A percentile compares a stretch with the other conserved stretches of the same genome.
Conservation (phyloP, 1,284 basidiomycete genomes). For the Boletus sp. region DNA sequence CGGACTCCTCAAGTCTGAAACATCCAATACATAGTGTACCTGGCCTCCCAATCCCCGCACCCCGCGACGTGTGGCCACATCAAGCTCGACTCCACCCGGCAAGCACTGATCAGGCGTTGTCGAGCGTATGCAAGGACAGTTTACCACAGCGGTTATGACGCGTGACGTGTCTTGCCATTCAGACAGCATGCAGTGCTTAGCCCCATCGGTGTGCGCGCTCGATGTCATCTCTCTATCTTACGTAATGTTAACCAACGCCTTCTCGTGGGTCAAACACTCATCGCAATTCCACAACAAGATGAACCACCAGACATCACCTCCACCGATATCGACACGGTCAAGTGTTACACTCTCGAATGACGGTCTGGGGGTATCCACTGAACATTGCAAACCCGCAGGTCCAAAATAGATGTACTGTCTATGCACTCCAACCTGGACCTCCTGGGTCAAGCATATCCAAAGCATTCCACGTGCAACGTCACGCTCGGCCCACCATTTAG, state of each 20-base stretch:
- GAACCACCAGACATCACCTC: background rate
- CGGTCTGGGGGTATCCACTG: no score
- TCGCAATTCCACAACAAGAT: background rate
- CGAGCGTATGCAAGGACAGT: no score
- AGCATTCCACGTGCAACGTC: conserved; percentile 43
- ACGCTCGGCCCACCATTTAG: conserved; percentile 42
- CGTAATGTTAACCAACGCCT: background rate
- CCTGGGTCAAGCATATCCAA: conserved; percentile 32
- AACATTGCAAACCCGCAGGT: background rate
- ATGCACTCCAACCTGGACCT: background rate
- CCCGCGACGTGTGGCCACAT: no score
- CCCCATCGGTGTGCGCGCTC: background rate
- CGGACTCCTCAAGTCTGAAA: background rate
- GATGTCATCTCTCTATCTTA: no score
- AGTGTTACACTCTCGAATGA: no score
- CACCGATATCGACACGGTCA: no score
- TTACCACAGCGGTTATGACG: no score
- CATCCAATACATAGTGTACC: background rate
- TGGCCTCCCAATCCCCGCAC: background rate
- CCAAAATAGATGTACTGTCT: background rate
- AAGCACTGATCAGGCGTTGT: background rate
- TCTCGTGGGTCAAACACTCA: no score
- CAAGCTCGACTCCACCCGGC: background rate
- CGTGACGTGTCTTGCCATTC: background rate
- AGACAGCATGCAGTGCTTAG: background rate